phyloP scores from a whole-genome alignment of 1,284 basidiomycete species.

The Ganoderma sinense region DNA sequence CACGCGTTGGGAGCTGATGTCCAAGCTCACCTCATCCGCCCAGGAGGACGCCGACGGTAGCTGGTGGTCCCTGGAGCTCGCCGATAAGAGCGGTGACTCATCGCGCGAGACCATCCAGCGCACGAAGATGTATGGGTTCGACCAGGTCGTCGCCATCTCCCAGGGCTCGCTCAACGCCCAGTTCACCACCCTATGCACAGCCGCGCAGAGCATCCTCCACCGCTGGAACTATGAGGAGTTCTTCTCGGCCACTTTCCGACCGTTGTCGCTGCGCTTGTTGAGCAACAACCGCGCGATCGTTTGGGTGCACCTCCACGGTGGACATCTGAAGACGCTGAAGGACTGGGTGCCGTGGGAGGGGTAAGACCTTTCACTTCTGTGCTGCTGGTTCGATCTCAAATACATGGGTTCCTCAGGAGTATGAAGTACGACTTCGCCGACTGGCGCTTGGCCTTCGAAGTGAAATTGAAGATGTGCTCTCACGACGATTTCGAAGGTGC shows the following conservation, averaged over 20 bases:
- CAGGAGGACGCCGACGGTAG: slow-evolving; percentile 21
- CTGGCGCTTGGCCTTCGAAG: slow-evolving; percentile 44
- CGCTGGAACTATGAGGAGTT: slow-evolving; percentile 36
- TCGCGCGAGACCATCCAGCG: slow-evolving; percentile 37
- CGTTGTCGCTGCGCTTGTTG: slow-evolving; percentile 35
- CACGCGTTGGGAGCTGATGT: slow-evolving; percentile 22
- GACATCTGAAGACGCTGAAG: slow-evolving; percentile 32
- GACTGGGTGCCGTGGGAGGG: slow-evolving; percentile 33
- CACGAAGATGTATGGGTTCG: slow-evolving; percentile 39
- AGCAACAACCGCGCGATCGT: slow-evolving; percentile 38
- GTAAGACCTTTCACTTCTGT: not conserved
- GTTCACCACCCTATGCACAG: slow-evolving; percentile 34
- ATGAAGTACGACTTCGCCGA: slow-evolving; percentile 34
- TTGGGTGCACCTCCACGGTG: slow-evolving; percentile 36
- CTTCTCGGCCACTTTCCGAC: slow-evolving; percentile 39
- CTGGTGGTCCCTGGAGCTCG: slow-evolving; percentile 23
- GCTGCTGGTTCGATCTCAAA: not conserved
- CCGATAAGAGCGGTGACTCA: slow-evolving; percentile 16
- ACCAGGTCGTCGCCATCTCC: slow-evolving; percentile 42
- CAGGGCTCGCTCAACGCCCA: slow-evolving; percentile 40
- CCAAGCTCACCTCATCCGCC: slow-evolving; percentile 16
- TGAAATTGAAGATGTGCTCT: slow-evolving; percentile 39
- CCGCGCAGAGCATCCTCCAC: slow-evolving; percentile 23
- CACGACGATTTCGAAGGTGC: slow-evolving; percentile 29
- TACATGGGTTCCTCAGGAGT: slow-evolving; percentile 2